phyloP scores from a whole-genome alignment of 1,284 basidiomycete genomes.

The Ustilago tritici region DNA sequence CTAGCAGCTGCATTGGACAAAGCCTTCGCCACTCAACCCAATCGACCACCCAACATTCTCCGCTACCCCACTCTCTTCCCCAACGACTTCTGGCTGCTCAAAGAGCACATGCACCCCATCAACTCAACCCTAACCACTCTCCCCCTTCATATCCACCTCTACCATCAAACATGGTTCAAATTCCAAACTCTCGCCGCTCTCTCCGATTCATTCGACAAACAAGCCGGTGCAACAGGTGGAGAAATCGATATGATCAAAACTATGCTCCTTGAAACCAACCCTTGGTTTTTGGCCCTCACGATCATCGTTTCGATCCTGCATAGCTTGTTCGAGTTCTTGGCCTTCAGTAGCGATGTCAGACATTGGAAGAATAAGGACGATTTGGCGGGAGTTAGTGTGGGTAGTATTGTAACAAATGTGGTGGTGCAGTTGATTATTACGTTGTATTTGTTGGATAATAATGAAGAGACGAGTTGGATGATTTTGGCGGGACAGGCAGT shows the following conservation, averaged over 20 bases:
- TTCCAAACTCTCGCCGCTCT: slow-evolving; percentile 65
- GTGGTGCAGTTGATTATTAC: slow-evolving; percentile 85
- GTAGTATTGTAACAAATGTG: slow-evolving; percentile 86
- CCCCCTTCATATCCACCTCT: slow-evolving; percentile 84
- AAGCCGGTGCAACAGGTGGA: slow-evolving; percentile 77
- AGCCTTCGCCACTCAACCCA: slow-evolving; percentile 12
- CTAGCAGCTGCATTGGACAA: slow-evolving; percentile 16
- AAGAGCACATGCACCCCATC: slow-evolving; percentile 68
- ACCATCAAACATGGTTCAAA: slow-evolving; percentile 75
- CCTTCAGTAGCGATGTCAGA: slow-evolving; percentile 78
- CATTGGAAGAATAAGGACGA: slow-evolving; percentile 92
- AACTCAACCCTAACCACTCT: slow-evolving; percentile 71
- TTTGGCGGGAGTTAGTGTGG: slow-evolving; percentile 73
- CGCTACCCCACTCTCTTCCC: slow-evolving; percentile 82
- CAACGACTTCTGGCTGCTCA: slow-evolving; percentile 85
- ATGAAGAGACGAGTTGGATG: slow-evolving; percentile 94
- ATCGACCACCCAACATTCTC: slow-evolving; percentile 31
- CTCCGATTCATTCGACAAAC: slow-evolving; percentile 77
- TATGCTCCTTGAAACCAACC: slow-evolving; percentile 80
- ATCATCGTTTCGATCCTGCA: slow-evolving; percentile 84
- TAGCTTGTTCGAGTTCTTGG: slow-evolving; percentile 75
- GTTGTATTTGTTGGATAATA: slow-evolving; percentile 93
- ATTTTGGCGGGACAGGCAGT: slow-evolving; percentile 82
- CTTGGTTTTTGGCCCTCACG: slow-evolving; percentile 84
- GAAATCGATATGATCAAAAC: slow-evolving; percentile 72